Conservation (phyloP, 2,329 filamentous ascomycete genomes). For the Triangularia setosa region DNA sequence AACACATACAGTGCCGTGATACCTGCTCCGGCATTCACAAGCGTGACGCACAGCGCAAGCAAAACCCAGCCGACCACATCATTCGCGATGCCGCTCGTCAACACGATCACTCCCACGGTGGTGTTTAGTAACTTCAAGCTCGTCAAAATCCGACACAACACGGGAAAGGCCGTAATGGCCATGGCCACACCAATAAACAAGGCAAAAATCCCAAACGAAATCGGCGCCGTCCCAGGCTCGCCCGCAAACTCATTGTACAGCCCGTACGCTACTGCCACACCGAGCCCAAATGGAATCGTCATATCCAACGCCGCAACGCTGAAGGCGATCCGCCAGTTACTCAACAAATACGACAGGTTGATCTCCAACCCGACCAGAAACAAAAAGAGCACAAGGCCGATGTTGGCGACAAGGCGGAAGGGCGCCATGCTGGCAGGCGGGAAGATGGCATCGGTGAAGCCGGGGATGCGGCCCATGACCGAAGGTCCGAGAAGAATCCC, state of each 20-base stretch:
- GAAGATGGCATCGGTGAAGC: slow-evolving; percentile 73
- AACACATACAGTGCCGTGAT: slow-evolving; percentile 82
- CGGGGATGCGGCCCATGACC: slow-evolving; percentile 80
- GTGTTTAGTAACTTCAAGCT: slow-evolving; percentile 83
- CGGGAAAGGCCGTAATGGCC: slow-evolving; percentile 87
- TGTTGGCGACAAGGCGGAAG: slow-evolving; percentile 72
- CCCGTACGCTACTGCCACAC: slow-evolving; percentile 75
- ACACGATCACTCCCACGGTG: slow-evolving; percentile 79
- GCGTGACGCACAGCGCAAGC: slow-evolving; percentile 84
- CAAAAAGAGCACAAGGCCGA: slow-evolving; percentile 79
- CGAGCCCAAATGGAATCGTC: slow-evolving; percentile 76
- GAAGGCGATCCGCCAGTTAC: slow-evolving; percentile 78
- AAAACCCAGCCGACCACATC: slow-evolving; percentile 90
- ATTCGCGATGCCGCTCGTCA: slow-evolving; percentile 89
- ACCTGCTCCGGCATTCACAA: slow-evolving; percentile 83
- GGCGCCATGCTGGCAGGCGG: slow-evolving; percentile 70
- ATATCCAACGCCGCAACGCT: slow-evolving; percentile 78
- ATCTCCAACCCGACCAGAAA: slow-evolving; percentile 88
- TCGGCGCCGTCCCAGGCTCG: slow-evolving; percentile 24
- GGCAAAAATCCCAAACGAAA: slow-evolving; percentile 54
- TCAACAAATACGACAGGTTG: slow-evolving; percentile 70
- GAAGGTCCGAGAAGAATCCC: slow-evolving; percentile 81
- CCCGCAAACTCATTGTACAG: slow-evolving; percentile 67
- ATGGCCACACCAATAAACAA: slow-evolving; percentile 88
- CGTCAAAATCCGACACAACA: slow-evolving; percentile 88